Percentiles rank a stretch among this genome's conserved stretches.
Evolutionary conservation across 148 eudicot species (phyloP).

Genomic region (Rhododendron williamsianum): DNA sequence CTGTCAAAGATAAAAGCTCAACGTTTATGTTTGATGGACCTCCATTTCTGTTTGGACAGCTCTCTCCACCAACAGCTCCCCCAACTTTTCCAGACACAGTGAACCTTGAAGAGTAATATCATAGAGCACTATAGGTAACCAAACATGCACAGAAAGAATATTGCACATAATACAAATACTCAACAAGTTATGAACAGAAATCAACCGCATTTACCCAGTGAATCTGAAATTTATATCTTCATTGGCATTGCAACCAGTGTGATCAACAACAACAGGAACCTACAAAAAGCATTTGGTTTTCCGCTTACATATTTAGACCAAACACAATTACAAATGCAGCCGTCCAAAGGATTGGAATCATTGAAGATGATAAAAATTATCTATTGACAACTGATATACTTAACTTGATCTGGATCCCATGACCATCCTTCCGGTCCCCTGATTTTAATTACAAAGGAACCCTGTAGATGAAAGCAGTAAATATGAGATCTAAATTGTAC

Average conservation of each 20-base stretch:
- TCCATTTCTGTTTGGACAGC: slow-evolving; percentile 62
- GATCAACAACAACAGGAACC: slow-evolving; percentile 63
- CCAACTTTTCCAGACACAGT: slow-evolving; percentile 74
- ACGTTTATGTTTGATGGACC: slow-evolving; percentile 87
- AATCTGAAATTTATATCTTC: slow-evolving; percentile 92
- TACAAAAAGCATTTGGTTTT: slow-evolving; percentile 19
- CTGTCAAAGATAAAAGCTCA: slow-evolving; percentile 64
- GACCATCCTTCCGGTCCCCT: slow-evolving; percentile 97
- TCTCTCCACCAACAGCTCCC: slow-evolving; percentile 84
- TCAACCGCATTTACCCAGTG: slow-evolving; percentile 63
- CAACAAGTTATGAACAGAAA: background rate
- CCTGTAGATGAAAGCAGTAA: slow-evolving; percentile 39
- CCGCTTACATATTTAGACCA: slow-evolving; percentile 16
- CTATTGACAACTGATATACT: slow-evolving; percentile 12
- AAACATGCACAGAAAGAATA: background rate
- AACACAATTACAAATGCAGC: slow-evolving; percentile 6
- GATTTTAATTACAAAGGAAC: slow-evolving; percentile 84
- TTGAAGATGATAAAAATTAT: background rate
- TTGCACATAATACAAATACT: background rate
- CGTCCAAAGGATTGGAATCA: background rate
- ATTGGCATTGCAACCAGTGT: slow-evolving; percentile 88
- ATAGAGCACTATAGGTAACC: background rate
- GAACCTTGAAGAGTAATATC: slow-evolving; percentile 42
- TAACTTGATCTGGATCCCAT: slow-evolving; percentile 89
- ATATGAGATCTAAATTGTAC: background rate